Conservation (phyloP, 306 rosid genomes). For the Trichosanthes cucumerina region DNA sequence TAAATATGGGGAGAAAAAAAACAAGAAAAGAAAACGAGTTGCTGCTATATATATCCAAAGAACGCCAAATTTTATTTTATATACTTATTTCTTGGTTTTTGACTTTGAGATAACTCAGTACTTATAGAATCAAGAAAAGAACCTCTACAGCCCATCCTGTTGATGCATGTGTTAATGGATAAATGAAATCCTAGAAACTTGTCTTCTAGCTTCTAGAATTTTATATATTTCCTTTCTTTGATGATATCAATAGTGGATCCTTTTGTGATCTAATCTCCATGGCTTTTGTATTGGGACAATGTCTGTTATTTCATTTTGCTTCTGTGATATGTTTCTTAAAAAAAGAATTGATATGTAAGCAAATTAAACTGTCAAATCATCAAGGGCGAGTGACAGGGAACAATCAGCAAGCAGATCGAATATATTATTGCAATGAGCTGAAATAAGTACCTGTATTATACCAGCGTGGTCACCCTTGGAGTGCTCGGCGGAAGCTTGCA, state of each 20-base stretch:
- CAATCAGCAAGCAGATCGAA: neutral
- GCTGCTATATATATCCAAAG: no score
- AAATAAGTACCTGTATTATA: conserved; percentile 66
- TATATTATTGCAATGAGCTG: neutral
- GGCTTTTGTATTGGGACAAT: neutral
- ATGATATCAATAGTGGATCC: neutral
- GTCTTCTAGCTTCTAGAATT: neutral
- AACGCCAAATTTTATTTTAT: neutral
- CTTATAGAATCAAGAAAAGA: neutral
- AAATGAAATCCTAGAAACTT: neutral
- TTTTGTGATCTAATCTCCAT: neutral
- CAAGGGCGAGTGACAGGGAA: neutral
- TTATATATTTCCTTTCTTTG: neutral
- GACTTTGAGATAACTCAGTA: neutral
- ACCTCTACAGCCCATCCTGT: neutral
- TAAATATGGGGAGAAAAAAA: neutral
- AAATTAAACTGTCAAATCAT: neutral
- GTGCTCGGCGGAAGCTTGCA: conserved; percentile 57
- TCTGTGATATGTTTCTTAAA: neutral
- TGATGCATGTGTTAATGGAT: neutral
- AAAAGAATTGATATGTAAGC: neutral
- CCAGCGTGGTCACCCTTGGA: conserved; percentile 89
- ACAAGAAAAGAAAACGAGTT: no score
- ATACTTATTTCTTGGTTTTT: neutral
- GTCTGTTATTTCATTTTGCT: neutral